Percentiles rank a stretch among this genome's conserved stretches.
These are phyloP conservation scores for Veloboletus limbatus DNA, from an alignment of 1,284 basidiomycete species.

Conservation along the genomic window DNA sequence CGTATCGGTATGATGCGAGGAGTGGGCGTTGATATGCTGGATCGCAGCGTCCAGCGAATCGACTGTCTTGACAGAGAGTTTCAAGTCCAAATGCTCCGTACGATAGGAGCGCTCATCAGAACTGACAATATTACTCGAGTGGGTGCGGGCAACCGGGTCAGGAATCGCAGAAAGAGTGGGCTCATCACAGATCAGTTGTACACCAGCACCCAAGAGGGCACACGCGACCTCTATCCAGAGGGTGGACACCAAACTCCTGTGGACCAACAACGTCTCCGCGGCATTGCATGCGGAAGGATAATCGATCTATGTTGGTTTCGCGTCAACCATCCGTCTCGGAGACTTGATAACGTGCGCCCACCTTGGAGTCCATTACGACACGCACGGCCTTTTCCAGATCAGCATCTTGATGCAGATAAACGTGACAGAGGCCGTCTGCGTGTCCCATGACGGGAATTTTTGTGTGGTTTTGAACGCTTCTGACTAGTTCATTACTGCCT, in stretches of 20 bases:
- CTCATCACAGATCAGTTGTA: conserved; percentile 80
- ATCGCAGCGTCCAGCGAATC: conserved; percentile 75
- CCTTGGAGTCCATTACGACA: conserved; percentile 90
- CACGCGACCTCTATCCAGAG: conserved; percentile 81
- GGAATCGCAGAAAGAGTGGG: conserved; percentile 55
- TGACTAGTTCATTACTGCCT: conserved; percentile 90
- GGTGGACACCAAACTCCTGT: conserved; percentile 65
- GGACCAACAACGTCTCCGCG: conserved; percentile 86
- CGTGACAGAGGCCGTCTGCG: conserved; percentile 91
- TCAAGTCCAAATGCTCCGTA: conserved; percentile 87
- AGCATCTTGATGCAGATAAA: conserved; percentile 87
- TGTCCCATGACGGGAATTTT: conserved; percentile 99
- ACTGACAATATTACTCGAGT: conserved; percentile 44
- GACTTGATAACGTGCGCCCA: conserved; percentile 33
- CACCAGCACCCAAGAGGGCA: conserved; percentile 66
- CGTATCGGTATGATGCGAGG: conserved; percentile 92
- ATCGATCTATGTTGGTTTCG: conserved; percentile 57
- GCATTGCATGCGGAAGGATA: conserved; percentile 98
- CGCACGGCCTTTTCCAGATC: conserved; percentile 76
- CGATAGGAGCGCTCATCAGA: conserved; percentile 67
- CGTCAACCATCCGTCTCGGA: not conserved
- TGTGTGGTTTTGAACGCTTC: conserved; percentile 85
- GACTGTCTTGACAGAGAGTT: conserved; percentile 77
- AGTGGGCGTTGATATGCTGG: conserved; percentile 87
- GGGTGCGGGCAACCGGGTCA: conserved; percentile 30